phyloP scores from a whole-genome alignment of 2,329 filamentous ascomycete genomes.

The Fusarium sp. region DNA sequence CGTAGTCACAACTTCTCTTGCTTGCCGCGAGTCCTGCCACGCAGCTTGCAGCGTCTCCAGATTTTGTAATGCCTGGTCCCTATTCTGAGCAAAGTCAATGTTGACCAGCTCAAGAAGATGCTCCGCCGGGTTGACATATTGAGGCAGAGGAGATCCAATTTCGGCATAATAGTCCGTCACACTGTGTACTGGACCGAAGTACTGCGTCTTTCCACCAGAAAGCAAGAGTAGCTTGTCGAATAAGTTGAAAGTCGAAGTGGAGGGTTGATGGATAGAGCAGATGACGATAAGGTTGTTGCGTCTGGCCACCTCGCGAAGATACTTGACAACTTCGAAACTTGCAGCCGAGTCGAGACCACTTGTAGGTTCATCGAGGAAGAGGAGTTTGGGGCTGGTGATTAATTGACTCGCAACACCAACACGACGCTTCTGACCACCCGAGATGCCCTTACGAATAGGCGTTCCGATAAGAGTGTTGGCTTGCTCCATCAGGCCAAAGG shows the following conservation, averaged over 20 bases:
- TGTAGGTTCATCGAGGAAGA: conserved; percentile 88
- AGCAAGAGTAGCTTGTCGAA: conserved; percentile 85
- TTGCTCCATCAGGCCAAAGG: conserved; percentile 80
- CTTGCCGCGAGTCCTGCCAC: conserved; percentile 48
- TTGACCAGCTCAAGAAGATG: conserved; percentile 84
- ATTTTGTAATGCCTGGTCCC: conserved; percentile 57
- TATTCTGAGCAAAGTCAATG: conserved; percentile 75
- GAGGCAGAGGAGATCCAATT: conserved; percentile 73
- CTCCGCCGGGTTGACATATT: conserved; percentile 83
- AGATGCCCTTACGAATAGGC: conserved; percentile 84
- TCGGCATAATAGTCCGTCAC: conserved; percentile 74
- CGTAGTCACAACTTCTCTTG: conserved; percentile 30
- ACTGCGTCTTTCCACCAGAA: conserved; percentile 77
- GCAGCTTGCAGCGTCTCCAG: conserved; percentile 46
- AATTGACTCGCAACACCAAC: conserved; percentile 85
- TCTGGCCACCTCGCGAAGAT: conserved; percentile 75
- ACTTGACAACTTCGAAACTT: conserved; percentile 81
- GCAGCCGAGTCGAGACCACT: conserved; percentile 85
- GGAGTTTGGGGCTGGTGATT: conserved; percentile 82
- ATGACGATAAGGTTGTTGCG: conserved; percentile 81
- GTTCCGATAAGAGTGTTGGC: conserved; percentile 82
- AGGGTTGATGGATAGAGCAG: conserved; percentile 88
- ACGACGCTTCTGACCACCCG: conserved; percentile 86
- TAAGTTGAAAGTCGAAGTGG: conserved; percentile 80
- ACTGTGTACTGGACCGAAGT: conserved; percentile 73